Evolutionary conservation across 352 stramenopile genomes (phyloP), one percentile per base, ranked within the genome.

Genomic region (Pythium aristosporum): DNA sequence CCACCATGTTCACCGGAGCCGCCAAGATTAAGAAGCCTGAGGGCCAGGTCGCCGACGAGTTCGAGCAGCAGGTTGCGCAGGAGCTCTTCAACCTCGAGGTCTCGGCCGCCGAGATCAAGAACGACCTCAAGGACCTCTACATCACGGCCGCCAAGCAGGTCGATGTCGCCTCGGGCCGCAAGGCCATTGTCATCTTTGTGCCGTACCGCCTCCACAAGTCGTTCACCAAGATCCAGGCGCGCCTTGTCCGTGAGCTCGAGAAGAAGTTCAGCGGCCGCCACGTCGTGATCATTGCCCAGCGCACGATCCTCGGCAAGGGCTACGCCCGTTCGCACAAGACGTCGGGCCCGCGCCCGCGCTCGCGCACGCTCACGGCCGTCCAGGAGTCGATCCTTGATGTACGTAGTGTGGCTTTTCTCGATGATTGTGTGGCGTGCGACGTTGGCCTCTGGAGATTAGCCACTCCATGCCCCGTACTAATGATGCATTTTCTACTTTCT

Each of bases 231-330:
- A 98, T 99, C 76, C 98, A 99, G 77, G 80, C 87, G 34, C 91
- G 93, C 71, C 91, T 99, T 57, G 96, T 99, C 43, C 94, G 96
- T 59, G 98, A 99, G 83, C 81, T 99, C 50, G 97, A 99, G 89
- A 99, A 99, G 94, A 99, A 99, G 85, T 99, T 99, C 85, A 98
- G 73, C 57, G 98, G 97, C 74, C 88, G 89, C 68, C 96, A 99
- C 84, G 97, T 99, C 43, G 89, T 99, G 68, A 98, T 99, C 78
- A 98, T 99, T 71, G 97, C 95, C 52, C 97, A 99, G 83, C 91
- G 98, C 68, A 99, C 96, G 73, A 99, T 99, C 79, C 90, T 99
- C 63, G 95, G 95, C 86, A 99, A 99, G 86, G 86, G 84, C 68
- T 99, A 97, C 82, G 83, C 87, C 43, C 96, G 98, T 67, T 93